phyloP scores from a whole-genome alignment of 2,329 filamentous ascomycete genomes.

The Talaromyces rugulosus region DNA sequence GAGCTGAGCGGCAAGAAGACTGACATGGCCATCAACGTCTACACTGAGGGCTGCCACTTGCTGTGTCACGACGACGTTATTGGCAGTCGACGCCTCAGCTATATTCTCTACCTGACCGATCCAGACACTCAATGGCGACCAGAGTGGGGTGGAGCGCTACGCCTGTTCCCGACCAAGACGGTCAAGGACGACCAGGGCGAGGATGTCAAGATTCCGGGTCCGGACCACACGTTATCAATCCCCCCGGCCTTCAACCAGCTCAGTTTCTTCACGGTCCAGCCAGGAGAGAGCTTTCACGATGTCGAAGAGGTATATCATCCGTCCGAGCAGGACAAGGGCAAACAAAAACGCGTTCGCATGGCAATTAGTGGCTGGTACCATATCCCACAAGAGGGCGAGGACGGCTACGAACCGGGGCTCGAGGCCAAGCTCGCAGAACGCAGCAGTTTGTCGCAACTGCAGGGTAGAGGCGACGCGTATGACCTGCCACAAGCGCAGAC shows the following conservation, averaged over 20 bases:
- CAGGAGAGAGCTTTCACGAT: slow-evolving; percentile 98
- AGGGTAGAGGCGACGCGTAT: slow-evolving; percentile 85
- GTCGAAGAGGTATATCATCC: slow-evolving; percentile 94
- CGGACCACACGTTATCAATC: slow-evolving; percentile 76
- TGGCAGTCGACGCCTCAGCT: slow-evolving; percentile 91
- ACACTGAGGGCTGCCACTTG: slow-evolving; percentile 91
- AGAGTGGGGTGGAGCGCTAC: slow-evolving; percentile 87
- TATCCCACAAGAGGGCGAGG: slow-evolving; percentile 90
- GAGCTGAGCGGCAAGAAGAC: slow-evolving; percentile 89
- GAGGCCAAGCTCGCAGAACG: slow-evolving; percentile 85
- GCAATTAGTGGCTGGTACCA: slow-evolving; percentile 99
- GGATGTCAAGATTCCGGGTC: slow-evolving; percentile 72
- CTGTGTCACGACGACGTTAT: slow-evolving; percentile 99
- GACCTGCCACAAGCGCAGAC: slow-evolving; percentile 69
- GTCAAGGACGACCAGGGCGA: slow-evolving; percentile 65
- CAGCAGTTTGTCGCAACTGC: slow-evolving; percentile 87
- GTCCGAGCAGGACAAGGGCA: slow-evolving; percentile 54
- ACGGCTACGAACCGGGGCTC: slow-evolving; percentile 81
- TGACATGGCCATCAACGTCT: slow-evolving; percentile 98
- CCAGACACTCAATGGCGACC: slow-evolving; percentile 86
- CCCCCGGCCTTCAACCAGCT: slow-evolving; percentile 96
- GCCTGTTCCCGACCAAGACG: slow-evolving; percentile 72
- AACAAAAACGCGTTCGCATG: slow-evolving; percentile 71
- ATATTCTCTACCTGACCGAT: slow-evolving; percentile 93
- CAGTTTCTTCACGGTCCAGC: slow-evolving; percentile 96